A percentile compares a stretch with the other conserved stretches of the same genome.
These are phyloP conservation scores for Rhodotorula kratochvilovae DNA, from an alignment of 768 basidiomycete species.

Conservation along the genomic window DNA sequence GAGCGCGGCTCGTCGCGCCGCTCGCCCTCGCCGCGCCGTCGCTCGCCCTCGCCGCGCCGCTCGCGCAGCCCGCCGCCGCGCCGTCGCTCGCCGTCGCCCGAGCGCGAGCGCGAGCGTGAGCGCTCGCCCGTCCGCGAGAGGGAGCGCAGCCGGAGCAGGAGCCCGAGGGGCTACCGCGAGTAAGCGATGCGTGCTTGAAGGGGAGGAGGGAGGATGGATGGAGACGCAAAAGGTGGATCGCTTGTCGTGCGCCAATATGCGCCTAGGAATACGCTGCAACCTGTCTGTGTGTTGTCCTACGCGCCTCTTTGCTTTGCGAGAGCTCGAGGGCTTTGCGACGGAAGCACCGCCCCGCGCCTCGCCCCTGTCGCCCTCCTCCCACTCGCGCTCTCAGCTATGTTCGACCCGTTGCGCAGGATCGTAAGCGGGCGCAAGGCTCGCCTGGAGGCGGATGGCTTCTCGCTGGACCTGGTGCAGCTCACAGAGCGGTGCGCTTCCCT, in stretches of 20 bases:
- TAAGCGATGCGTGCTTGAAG: background rate
- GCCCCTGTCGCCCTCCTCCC: background rate
- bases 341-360: too few relatives aligned
- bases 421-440: conserved; percentile 80
- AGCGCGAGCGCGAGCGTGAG: background rate
- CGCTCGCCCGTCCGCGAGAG: conserved; percentile 9
- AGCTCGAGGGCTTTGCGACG: background rate
- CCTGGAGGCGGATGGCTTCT: conserved; percentile 65
- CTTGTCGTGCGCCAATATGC: background rate
- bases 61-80: conserved; percentile 5
- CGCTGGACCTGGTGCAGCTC: conserved; percentile 60
- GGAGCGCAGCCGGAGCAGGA: background rate
- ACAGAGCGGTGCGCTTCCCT: conserved; percentile 55
- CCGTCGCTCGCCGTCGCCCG: conserved; percentile 7
- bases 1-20: conserved; percentile 53
- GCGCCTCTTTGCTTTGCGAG: background rate
- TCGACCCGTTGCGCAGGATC: conserved; percentile 62
- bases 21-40: conserved; percentile 43
- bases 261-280: too few relatives aligned
- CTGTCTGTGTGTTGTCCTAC: background rate
- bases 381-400: background rate
- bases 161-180: background rate
- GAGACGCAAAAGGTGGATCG: background rate
- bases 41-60: conserved; percentile 1
- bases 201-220: background rate